Evolutionary conservation across 345 rosid genomes (phyloP).

Genomic region (Populus ilicifolia): DNA sequence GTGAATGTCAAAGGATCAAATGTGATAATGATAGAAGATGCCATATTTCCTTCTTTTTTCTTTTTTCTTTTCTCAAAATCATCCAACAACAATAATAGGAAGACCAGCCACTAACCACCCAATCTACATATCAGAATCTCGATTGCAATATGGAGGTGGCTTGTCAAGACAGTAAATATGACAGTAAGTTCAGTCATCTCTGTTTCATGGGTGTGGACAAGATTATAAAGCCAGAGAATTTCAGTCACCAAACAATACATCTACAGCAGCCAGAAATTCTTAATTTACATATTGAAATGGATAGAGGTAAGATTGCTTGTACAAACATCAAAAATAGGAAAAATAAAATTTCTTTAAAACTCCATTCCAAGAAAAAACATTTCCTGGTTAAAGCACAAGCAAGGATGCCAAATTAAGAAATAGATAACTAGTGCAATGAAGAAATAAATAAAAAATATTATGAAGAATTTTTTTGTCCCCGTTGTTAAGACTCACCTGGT

Average conservation of each 20-base stretch:
- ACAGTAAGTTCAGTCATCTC: background rate
- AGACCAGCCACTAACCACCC: background rate
- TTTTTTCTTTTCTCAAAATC: background rate
- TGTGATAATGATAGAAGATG: background rate
- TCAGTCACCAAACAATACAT: background rate
- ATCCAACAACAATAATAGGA: background rate
- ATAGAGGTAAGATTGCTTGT: background rate
- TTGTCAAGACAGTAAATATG: background rate
- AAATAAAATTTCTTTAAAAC: background rate
- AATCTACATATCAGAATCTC: background rate
- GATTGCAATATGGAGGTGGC: background rate
- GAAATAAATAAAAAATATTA: background rate
- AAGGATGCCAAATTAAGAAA: background rate
- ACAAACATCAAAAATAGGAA: background rate
- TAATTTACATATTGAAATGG: background rate
- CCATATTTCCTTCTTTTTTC: too few species aligned
- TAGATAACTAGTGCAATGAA: background rate
- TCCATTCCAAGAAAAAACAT: background rate
- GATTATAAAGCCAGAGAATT: background rate
- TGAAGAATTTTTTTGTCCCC: background rate
- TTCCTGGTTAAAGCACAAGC: background rate
- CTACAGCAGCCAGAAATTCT: background rate
- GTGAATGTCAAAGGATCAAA: background rate
- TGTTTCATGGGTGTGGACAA: background rate
- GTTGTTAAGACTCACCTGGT: conserved; percentile 34